phyloP scores from a whole-genome alignment of 2,329 filamentous ascomycete species.

The Westerdykella aurantiaca region DNA sequence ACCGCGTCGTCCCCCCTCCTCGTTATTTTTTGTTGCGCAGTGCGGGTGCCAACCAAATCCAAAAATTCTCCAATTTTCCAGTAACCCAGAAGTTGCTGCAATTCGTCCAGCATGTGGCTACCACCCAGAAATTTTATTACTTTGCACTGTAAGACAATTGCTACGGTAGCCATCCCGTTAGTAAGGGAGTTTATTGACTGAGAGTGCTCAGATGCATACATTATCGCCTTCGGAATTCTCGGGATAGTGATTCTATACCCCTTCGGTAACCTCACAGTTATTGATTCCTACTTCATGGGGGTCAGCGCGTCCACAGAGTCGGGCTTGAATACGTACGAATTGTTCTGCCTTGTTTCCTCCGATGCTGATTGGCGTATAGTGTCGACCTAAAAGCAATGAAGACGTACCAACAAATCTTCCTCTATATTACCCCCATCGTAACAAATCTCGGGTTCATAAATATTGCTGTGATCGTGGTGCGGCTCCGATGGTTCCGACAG shows the following conservation, averaged over 20 bases:
- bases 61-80: neutral
- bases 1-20: neutral
- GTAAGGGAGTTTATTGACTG: neutral
- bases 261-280: slow-evolving; percentile 37
- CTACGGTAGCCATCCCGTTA: neutral
- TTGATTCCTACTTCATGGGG: slow-evolving; percentile 50
- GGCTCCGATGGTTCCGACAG: slow-evolving; percentile 47
- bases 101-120: slow-evolving; percentile 12
- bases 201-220: slow-evolving; percentile 36
- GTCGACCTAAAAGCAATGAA: slow-evolving; percentile 47
- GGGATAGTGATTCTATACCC: slow-evolving; percentile 36
- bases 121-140: slow-evolving; percentile 19
- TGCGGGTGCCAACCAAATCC: neutral
- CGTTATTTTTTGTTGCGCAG: neutral
- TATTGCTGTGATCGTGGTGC: slow-evolving; percentile 44
- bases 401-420: slow-evolving; percentile 48
- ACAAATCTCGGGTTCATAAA: slow-evolving; percentile 49
- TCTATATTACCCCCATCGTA: slow-evolving; percentile 48
- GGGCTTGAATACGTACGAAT: slow-evolving; percentile 45
- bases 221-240: slow-evolving; percentile 34
- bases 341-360: neutral
- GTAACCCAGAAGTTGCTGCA: neutral
- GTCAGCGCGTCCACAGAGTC: slow-evolving; percentile 48
- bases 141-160: slow-evolving; percentile 16
- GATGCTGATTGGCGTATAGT: slow-evolving; percentile 28